Conservation (phyloP, 257 asterid species). For the Ocimum tenuiflorum region DNA sequence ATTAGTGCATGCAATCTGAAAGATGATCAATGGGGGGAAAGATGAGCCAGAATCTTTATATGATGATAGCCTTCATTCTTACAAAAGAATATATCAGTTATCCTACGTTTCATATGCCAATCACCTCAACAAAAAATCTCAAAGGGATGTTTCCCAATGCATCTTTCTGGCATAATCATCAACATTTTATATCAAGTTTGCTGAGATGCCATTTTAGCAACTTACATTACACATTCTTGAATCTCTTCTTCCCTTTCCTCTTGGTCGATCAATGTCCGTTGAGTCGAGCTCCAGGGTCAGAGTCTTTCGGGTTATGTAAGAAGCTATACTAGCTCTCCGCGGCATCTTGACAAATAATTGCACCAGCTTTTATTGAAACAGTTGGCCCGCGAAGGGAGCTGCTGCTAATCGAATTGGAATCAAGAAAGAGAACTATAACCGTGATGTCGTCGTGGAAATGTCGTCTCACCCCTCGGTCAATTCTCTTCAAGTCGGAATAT, state of each 20-base stretch:
- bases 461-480: slow-evolving; percentile 59
- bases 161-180: slow-evolving; percentile 47
- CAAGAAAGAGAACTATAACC: slow-evolving; percentile 56
- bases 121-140: background rate
- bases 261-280: background rate
- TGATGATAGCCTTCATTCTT: background rate
- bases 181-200: slow-evolving; percentile 22
- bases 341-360: slow-evolving; percentile 16
- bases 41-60: background rate
- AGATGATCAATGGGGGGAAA: background rate
- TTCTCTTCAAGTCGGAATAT: slow-evolving; percentile 54
- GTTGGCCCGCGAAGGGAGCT: slow-evolving; percentile 30
- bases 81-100: slow-evolving; percentile 19
- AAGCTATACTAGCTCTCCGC: slow-evolving; percentile 22
- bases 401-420: slow-evolving; percentile 38
- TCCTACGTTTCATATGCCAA: slow-evolving; percentile 49
- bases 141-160: slow-evolving; percentile 11
- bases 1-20: background rate
- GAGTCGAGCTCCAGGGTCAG: slow-evolving; percentile 13
- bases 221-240: slow-evolving; percentile 20
- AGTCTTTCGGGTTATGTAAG: background rate
- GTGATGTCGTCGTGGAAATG: slow-evolving; percentile 76
- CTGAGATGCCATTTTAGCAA: slow-evolving; percentile 22
- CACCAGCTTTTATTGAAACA: slow-evolving; percentile 47
- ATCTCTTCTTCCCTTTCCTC: background rate